Conservation (phyloP, 345 rosid genomes). For the Brassica incana region DNA sequence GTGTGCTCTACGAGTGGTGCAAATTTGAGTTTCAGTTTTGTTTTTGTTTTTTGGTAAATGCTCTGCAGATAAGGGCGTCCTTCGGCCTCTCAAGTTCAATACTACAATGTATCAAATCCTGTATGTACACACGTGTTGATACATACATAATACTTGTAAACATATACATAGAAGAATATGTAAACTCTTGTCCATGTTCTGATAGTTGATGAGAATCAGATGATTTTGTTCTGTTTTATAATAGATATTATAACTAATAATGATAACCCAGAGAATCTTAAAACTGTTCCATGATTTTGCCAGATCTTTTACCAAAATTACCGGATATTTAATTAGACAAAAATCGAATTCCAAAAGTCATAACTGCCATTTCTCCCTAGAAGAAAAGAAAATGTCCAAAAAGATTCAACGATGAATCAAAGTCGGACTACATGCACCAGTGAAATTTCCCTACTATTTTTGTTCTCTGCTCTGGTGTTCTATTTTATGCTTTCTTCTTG, state of each 20-base stretch:
- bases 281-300: not conserved
- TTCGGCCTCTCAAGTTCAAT: slow-evolving; percentile 22
- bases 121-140: not conserved
- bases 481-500: too few species aligned
- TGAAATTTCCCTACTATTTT: too few species aligned
- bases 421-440: too few species aligned
- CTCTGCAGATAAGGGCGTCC: slow-evolving; percentile 8
- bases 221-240: not conserved
- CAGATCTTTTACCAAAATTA: not conserved
- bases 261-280: not conserved
- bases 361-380: too few species aligned
- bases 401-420: too few species aligned
- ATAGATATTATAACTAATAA: not conserved
- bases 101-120: not conserved
- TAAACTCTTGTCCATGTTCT: not conserved
- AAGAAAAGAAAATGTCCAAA: too few species aligned
- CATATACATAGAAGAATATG: not conserved
- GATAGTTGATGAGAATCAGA: not conserved
- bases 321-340: not conserved
- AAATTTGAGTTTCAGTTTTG: slow-evolving; percentile 35
- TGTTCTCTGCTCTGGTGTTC: too few species aligned
- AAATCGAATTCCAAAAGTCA: too few species aligned
- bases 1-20: slow-evolving; percentile 59
- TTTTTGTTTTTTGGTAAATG: not conserved
- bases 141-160: not conserved